Percentiles rank a stretch among this genome's conserved stretches.
Evolutionary conservation across 352 stramenopile genomes (phyloP).

Genomic region (Globisporangium solare): DNA sequence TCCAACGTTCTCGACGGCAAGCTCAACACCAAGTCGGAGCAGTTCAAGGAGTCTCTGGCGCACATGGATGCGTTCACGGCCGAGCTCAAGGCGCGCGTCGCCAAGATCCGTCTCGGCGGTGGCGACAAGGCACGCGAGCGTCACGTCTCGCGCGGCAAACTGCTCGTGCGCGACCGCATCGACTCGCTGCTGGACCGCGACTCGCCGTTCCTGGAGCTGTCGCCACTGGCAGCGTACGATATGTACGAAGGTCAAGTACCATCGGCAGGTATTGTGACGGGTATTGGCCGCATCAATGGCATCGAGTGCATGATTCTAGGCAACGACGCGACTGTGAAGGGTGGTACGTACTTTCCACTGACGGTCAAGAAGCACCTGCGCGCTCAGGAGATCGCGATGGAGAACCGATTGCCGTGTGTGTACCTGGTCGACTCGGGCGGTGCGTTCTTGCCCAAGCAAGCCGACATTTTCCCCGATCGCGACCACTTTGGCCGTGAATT

Average conservation of each 20-base stretch:
- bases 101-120: conserved; percentile 52
- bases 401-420: conserved; percentile 96
- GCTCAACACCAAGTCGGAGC: conserved; percentile 53
- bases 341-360: conserved; percentile 97
- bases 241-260: conserved; percentile 84
- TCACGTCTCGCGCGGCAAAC: conserved; percentile 75
- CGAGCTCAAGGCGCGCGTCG: conserved; percentile 39
- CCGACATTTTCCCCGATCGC: conserved; percentile 96
- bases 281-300: conserved; percentile 82
- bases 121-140: conserved; percentile 59
- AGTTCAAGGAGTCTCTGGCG: conserved; percentile 52
- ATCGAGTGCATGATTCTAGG: conserved; percentile 95
- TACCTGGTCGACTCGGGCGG: conserved; percentile 96
- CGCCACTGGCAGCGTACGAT: conserved; percentile 80
- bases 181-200: conserved; percentile 92
- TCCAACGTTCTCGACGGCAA: conserved; percentile 61
- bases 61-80: conserved; percentile 53
- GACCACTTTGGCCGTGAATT: conserved; percentile 98
- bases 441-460: conserved; percentile 95
- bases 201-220: conserved; percentile 96
- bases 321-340: conserved; percentile 99
- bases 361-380: conserved; percentile 97
- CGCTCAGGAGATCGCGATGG: conserved; percentile 94
- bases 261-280: conserved; percentile 87
- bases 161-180: conserved; percentile 91